Base-by-base conservation (phyloP, 441 rosid species). In the Gossypium schwendimanii region DNA sequence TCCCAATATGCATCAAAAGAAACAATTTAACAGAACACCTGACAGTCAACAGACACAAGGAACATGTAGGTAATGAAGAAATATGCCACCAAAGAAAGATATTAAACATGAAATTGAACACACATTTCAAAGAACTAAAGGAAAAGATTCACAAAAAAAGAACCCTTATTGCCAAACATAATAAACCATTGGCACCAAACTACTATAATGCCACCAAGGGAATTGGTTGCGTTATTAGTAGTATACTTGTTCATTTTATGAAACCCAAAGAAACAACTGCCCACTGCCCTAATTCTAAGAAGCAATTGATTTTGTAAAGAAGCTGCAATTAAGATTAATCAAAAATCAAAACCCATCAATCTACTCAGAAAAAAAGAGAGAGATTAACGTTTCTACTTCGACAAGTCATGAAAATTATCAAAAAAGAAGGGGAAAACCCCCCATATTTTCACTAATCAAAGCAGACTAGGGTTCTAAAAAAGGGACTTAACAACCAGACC, bases 401-500 rank as follows among this genome's bases (percentile, higher is more conserved):
- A 15, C 0, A 7, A 66, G 20, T 69, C 20, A 18, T 10, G 52
- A 3, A 36, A 53, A 31, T 12, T 33, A 69, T 23, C 6, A 15
- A 18, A 17, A 53, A 53, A 53, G 20, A 52, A 3, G 8, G 44
- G 44, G 44, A 36, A 36, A 36, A 8, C 44, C 44, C 44, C 52
- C 23, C 55, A 17, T 17, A 6, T 21, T 57, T 70, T 20, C 74
- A 71, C 58, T n/a, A 47, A 44, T 45, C 26, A 58, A 44, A 71
- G 26, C 74, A n/a, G 15, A 54, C 55, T 60, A 71, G 74, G 68
- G 74, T 71, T 60, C 52, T 50, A 45, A 58, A 26, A 47, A 71
- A 70, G n/a, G 52, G 45, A 21, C 45, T 50, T 28, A 50, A 50
- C 45, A 17, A 44, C 18, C 23, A 47, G 26, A 23, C 58, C 71